These are phyloP conservation scores for Mycena leptocephala DNA, from an alignment of 768 basidiomycete genomes.

Conservation along the genomic window DNA sequence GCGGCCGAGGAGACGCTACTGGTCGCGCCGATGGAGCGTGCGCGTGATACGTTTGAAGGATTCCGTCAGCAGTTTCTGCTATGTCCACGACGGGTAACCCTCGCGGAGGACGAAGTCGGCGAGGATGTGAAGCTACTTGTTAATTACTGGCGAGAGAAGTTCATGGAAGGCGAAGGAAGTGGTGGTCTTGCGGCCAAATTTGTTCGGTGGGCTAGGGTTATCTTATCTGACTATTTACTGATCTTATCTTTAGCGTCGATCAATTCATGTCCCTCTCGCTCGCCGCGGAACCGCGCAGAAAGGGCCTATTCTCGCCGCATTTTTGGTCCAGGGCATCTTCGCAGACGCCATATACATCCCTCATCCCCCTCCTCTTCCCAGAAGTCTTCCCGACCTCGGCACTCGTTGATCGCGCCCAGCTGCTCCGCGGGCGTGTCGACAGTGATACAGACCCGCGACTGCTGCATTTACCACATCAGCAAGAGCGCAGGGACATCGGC, in stretches of 20 bases:
- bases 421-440: slow-evolving; percentile 80
- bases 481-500: slow-evolving; percentile 47
- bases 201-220: slow-evolving; percentile 63
- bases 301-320: slow-evolving; percentile 82
- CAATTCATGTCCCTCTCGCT: slow-evolving; percentile 87
- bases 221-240: neutral
- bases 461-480: slow-evolving; percentile 53
- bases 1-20: slow-evolving; percentile 61
- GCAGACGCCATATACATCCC: slow-evolving; percentile 60
- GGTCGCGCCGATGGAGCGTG: slow-evolving; percentile 57
- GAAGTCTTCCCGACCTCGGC: slow-evolving; percentile 80
- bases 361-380: slow-evolving; percentile 82
- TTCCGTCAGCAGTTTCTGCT: slow-evolving; percentile 67
- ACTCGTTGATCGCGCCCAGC: slow-evolving; percentile 76
- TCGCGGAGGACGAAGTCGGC: slow-evolving; percentile 56
- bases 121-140: slow-evolving; percentile 68
- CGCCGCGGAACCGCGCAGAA: slow-evolving; percentile 82
- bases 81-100: slow-evolving; percentile 61
- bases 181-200: slow-evolving; percentile 70
- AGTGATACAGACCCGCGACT: slow-evolving; percentile 77
- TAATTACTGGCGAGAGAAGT: slow-evolving; percentile 71
- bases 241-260: slow-evolving; percentile 65
- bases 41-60: slow-evolving; percentile 67
- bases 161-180: slow-evolving; percentile 55
- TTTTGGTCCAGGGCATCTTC: slow-evolving; percentile 73